Base-by-base conservation (phyloP, 176 grass and related monocot genomes). In the Aegilops sharonensis region DNA sequence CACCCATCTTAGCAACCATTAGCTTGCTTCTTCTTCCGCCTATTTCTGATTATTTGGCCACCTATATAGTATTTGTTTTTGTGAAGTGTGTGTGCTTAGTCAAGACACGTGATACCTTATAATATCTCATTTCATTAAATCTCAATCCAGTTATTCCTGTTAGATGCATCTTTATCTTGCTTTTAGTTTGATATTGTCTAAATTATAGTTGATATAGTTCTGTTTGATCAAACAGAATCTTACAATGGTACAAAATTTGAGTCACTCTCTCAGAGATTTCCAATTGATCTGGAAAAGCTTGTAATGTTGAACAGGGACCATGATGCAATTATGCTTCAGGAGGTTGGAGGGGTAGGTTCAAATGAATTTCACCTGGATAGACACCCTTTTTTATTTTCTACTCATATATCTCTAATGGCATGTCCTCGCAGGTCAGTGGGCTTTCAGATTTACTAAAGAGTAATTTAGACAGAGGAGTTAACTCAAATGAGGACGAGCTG, bases 371-470 rank as follows among this genome's bases (percentile, higher is more conserved):
- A 40, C 10, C 57, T 78, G 32, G 31, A 70, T 42, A 29, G 18
- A 35, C 48, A n/a, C 12, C 10, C 37, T 68, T 78, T 68, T 17
- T 18, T 56, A 85, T 14, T n/a, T 21, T 5, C 70, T 29, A 39
- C 14, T 86, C 5, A 69, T 5, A 40, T 56, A 35, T 69, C 57
- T 78, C 74, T 79, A 54, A 85, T 20, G 9, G 15, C 25, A 65
- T 78, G 74, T 10, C 52, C 27, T 50, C 6, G 31, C 35, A 90
- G 88, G 69, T 90, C 76, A 86, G 85, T 27, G 84, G 89, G 63
- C 45, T 90, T 20, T 82, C 89, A 11, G 37, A 71, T 81, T 82
- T 90, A 78, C 42, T 90, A 72, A 87, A 83, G 89, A 90, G 69
- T 78, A 48, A 87, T 87, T n/a, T 79, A 69, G 89, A 87, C 11